phyloP scores from a whole-genome alignment of 1,284 basidiomycete species.

The Naganishia albida region DNA sequence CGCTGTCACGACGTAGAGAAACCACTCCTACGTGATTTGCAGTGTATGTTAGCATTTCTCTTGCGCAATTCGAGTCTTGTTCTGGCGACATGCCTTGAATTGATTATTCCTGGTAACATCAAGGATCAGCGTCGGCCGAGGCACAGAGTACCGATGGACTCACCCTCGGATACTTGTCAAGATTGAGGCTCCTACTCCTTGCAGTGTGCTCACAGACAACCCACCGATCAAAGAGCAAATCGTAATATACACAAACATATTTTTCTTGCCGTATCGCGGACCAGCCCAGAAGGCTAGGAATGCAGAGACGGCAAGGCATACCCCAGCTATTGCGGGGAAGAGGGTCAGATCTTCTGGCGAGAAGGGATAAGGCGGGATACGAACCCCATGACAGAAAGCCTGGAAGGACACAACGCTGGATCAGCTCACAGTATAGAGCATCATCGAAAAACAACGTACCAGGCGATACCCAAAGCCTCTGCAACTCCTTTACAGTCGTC shows the following conservation, averaged over 20 bases:
- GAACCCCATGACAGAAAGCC: slow-evolving; percentile 78
- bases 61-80: background rate
- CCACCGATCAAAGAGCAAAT: slow-evolving; percentile 97
- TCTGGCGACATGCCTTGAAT: slow-evolving; percentile 41
- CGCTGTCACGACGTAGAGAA: slow-evolving; percentile 80
- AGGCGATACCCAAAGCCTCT: slow-evolving; percentile 78
- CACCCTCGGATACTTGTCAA: slow-evolving; percentile 80
- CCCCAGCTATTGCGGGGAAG: slow-evolving; percentile 38
- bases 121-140: background rate
- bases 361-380: slow-evolving; percentile 67
- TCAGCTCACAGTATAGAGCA: background rate
- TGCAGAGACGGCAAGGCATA: slow-evolving; percentile 42
- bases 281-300: slow-evolving; percentile 49
- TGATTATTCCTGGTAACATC: slow-evolving; percentile 46
- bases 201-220: slow-evolving; percentile 86
- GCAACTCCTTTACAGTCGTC: slow-evolving; percentile 76
- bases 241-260: slow-evolving; percentile 92
- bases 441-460: slow-evolving; percentile 41
- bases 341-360: slow-evolving; percentile 61
- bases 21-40: slow-evolving; percentile 64
- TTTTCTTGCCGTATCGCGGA: slow-evolving; percentile 78
- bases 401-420: background rate
- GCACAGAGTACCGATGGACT: slow-evolving; percentile 46
- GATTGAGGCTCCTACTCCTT: slow-evolving; percentile 88
- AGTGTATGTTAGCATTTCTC: slow-evolving; percentile 2